These are phyloP conservation scores for Akanthomyces muscarius DNA, from an alignment of 2,329 filamentous ascomycete genomes.

Conservation along the genomic window DNA sequence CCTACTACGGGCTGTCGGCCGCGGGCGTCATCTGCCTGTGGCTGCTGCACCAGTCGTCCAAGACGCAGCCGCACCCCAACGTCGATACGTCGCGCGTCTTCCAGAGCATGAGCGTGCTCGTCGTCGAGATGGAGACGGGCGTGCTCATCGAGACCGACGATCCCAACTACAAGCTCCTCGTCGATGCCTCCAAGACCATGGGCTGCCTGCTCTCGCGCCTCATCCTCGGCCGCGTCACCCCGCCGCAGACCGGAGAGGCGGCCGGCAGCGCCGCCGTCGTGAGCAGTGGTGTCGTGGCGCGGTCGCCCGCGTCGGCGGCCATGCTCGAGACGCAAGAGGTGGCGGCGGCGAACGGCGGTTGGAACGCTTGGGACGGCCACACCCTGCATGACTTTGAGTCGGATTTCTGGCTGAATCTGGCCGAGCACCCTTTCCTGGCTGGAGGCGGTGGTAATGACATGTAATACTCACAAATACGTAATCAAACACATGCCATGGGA, in stretches of 20 bases:
- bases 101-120: constrained; percentile 21
- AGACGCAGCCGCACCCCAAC: constrained; percentile 9
- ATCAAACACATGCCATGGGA: too few relatives aligned
- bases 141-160: constrained; percentile 21
- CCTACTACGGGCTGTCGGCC: constrained; percentile 22
- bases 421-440: constrained; percentile 14
- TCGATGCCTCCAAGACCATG: constrained; percentile 22
- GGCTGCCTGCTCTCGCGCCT: constrained; percentile 14
- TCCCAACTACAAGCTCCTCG: constrained; percentile 22
- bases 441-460: constrained; percentile 3
- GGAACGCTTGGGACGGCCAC: constrained; percentile 16
- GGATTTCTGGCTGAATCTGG: constrained; percentile 16
- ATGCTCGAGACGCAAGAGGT: neutral
- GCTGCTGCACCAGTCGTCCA: constrained; percentile 17
- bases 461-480: neutral
- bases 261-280: neutral
- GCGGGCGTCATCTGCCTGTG: constrained; percentile 21
- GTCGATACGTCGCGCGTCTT: constrained; percentile 17
- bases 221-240: constrained; percentile 8
- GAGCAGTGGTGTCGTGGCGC: neutral
- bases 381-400: constrained; percentile 15
- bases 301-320: constrained; percentile 1
- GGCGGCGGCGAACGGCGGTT: neutral
- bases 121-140: constrained; percentile 21
- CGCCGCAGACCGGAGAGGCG: neutral